Conservation (phyloP, 768 basidiomycete species). For the Pleurotus giganteus region DNA sequence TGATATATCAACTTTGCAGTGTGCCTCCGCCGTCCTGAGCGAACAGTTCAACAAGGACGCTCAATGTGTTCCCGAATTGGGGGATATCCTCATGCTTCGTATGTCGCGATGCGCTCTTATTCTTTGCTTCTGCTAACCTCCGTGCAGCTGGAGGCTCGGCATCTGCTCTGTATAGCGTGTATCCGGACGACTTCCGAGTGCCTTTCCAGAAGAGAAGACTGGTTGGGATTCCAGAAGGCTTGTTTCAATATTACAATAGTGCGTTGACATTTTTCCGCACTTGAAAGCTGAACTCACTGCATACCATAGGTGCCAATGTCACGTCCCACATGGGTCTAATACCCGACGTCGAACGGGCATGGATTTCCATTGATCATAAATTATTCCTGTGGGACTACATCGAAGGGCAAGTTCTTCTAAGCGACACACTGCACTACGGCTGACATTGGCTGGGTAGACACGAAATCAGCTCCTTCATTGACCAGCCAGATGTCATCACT, state of each 20-base stretch:
- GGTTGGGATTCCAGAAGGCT: slow-evolving; percentile 71
- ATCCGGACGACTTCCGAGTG: slow-evolving; percentile 73
- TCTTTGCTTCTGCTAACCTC: slow-evolving; percentile 10
- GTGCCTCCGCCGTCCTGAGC: slow-evolving; percentile 63
- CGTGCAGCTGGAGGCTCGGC: slow-evolving; percentile 59
- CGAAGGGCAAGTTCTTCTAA: slow-evolving; percentile 66
- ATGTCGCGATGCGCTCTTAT: slow-evolving; percentile 21
- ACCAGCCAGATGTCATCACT: slow-evolving; percentile 87
- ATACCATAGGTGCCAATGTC: slow-evolving; percentile 54
- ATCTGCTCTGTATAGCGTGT: slow-evolving; percentile 77
- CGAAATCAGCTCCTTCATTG: slow-evolving; percentile 88
- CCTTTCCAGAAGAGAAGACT: slow-evolving; percentile 80
- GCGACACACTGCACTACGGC: no score
- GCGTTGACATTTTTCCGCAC: no score
- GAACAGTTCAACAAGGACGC: slow-evolving; percentile 73
- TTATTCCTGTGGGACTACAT: slow-evolving; percentile 96
- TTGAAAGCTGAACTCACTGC: no score
- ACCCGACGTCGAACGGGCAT: slow-evolving; percentile 90
- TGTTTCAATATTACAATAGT: slow-evolving; percentile 82
- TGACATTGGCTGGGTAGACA: no score
- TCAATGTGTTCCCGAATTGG: slow-evolving; percentile 72
- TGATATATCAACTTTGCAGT: slow-evolving; percentile 62
- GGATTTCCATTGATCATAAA: slow-evolving; percentile 94
- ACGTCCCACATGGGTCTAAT: slow-evolving; percentile 88
- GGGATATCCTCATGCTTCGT: slow-evolving; percentile 66